A percentile compares a stretch with the other conserved stretches of the same genome.
These are phyloP conservation scores for Agaricus sinodeliciosus DNA, from an alignment of 768 basidiomycete species.

Conservation along the genomic window DNA sequence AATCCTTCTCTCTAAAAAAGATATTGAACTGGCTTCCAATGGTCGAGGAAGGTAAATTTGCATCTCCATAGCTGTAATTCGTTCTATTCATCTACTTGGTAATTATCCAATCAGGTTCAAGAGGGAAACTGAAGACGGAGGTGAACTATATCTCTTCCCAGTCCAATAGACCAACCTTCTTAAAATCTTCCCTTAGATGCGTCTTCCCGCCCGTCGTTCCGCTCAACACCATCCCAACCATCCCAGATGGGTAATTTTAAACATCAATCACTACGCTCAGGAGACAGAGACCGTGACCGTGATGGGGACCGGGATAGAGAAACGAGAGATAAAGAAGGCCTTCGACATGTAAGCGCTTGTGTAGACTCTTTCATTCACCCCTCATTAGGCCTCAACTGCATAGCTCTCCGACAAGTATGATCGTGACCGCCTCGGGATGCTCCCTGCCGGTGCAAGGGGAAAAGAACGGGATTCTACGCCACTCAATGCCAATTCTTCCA, in stretches of 20 bases:
- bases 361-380: conserved; percentile 1
- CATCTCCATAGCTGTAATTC: neutral
- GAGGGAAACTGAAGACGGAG: conserved; percentile 69
- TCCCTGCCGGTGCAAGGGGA: conserved; percentile 39
- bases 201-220: conserved; percentile 59
- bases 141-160: conserved; percentile 27
- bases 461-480: conserved; percentile 67
- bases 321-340: conserved; percentile 64
- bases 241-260: conserved; percentile 94
- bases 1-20: conserved; percentile 60
- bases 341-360: conserved; percentile 57
- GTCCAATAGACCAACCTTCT: neutral
- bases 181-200: conserved; percentile 23
- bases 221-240: conserved; percentile 68
- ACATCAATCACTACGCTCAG: conserved; percentile 72
- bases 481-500: conserved; percentile 37
- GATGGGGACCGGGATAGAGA: conserved; percentile 49
- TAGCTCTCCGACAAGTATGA: conserved; percentile 87
- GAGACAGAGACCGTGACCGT: conserved; percentile 52
- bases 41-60: conserved; percentile 45
- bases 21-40: conserved; percentile 51
- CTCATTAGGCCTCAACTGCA: conserved; percentile 5
- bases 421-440: conserved; percentile 66
- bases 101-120: conserved; percentile 47
- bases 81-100: conserved; percentile 11